A percentile compares a stretch with the other conserved stretches of the same genome.
These are phyloP conservation scores for Paradendryphiella salina DNA, from an alignment of 2,329 filamentous ascomycete species.

Conservation along the genomic window DNA sequence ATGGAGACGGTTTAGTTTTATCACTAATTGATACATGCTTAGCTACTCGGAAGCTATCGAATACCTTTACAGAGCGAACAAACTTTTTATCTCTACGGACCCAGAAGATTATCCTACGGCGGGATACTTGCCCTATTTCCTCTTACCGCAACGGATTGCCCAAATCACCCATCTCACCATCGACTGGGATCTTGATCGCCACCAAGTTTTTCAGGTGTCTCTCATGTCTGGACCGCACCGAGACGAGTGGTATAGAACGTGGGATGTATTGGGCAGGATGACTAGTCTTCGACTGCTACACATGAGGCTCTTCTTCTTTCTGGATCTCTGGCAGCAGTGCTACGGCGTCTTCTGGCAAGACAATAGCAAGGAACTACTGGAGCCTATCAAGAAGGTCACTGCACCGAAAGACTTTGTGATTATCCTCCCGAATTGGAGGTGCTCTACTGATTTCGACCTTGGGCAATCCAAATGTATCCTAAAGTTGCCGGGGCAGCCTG, in stretches of 20 bases:
- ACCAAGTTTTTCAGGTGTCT: constrained; percentile 8
- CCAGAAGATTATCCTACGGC: constrained; percentile 17
- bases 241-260: constrained; percentile 21
- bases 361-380: constrained; percentile 14
- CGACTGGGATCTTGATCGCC: constrained; percentile 21
- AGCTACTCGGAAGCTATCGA: constrained; percentile 34
- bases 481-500: constrained; percentile 6
- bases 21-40: background rate
- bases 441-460: constrained; percentile 15
- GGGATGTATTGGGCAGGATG: constrained; percentile 20
- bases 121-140: constrained; percentile 23
- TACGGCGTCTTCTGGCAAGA: constrained; percentile 21
- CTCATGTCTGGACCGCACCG: background rate
- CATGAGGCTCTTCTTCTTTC: constrained; percentile 15
- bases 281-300: constrained; percentile 23
- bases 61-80: constrained; percentile 26
- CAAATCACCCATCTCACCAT: constrained; percentile 22
- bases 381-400: constrained; percentile 19
- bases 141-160: constrained; percentile 25
- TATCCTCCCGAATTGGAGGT: constrained; percentile 21
- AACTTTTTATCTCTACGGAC: constrained; percentile 21
- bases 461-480: constrained; percentile 16
- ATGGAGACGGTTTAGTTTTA: background rate
- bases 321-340: constrained; percentile 5
- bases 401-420: constrained; percentile 20